Percentiles rank a stretch among this genome's conserved stretches.
phyloP scores from a whole-genome alignment of 2,329 filamentous ascomycete species.

The Aphanocladium album region DNA sequence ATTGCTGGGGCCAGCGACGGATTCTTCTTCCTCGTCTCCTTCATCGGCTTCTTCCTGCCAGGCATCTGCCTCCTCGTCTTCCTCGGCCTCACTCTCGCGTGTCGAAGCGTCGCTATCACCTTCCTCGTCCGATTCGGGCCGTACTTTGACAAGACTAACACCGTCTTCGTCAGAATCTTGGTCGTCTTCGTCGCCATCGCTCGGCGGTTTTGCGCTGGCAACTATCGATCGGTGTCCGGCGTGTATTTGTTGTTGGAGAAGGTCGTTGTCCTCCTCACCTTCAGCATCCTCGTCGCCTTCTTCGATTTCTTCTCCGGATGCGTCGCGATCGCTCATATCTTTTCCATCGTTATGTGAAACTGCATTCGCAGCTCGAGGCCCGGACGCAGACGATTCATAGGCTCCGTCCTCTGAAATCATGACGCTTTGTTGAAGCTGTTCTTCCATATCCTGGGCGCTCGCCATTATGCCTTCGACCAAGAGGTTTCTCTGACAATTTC shows the following conservation, averaged over 20 bases:
- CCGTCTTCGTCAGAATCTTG: constrained; percentile 46
- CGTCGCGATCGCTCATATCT: constrained; percentile 35
- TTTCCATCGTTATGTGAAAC: constrained; percentile 28
- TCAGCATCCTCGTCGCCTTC: constrained; percentile 38
- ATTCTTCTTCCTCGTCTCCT: constrained; percentile 48
- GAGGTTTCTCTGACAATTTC: constrained; percentile 11
- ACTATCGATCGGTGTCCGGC: constrained; percentile 1
- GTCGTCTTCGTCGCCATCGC: constrained; percentile 22
- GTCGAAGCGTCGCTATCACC: constrained; percentile 29
- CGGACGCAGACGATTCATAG: constrained; percentile 24
- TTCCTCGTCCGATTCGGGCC: constrained; percentile 42
- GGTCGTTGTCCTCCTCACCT: constrained; percentile 36
- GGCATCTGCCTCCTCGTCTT: constrained; percentile 25
- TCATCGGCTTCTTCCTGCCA: constrained; percentile 56
- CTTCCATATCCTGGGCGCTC: constrained; percentile 50
- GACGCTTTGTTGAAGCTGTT: constrained; percentile 53
- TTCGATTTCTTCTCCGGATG: constrained; percentile 34
- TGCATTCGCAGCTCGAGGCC: constrained; percentile 15
- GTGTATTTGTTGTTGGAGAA: constrained; percentile 23
- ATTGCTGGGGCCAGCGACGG: constrained; percentile 36
- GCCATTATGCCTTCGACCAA: constrained; percentile 35
- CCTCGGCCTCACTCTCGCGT: constrained; percentile 38
- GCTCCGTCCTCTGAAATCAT: constrained; percentile 46
- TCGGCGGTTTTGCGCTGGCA: not conserved
- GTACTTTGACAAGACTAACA: constrained; percentile 53